These are phyloP conservation scores for Rhododendron henanense DNA, from an alignment of 148 eudicot genomes.

Conservation along the genomic window DNA sequence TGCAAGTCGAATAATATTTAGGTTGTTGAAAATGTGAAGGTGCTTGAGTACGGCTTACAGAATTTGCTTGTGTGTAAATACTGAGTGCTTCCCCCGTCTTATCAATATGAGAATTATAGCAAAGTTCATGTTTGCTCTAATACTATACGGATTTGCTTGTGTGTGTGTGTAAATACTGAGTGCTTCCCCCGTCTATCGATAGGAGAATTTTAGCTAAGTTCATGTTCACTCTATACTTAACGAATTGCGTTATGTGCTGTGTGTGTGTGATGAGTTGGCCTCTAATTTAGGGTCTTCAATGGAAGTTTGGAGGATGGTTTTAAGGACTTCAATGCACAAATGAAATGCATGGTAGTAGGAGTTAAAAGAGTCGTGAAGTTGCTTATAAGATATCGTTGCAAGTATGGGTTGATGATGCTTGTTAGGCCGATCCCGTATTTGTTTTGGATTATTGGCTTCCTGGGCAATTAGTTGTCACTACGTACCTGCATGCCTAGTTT, in stretches of 20 bases:
- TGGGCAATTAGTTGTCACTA: not conserved
- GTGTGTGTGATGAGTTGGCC: not conserved
- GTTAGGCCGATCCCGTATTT: not conserved
- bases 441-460: not conserved
- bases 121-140: not conserved
- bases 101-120: not conserved
- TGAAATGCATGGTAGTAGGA: not conserved
- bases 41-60: not conserved
- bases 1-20: not conserved
- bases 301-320: not conserved
- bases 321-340: not conserved
- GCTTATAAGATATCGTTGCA: not conserved
- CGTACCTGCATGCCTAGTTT: not conserved
- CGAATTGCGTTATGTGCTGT: not conserved
- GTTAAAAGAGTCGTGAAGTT: not conserved
- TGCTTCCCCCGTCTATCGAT: not conserved
- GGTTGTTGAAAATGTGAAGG: not conserved
- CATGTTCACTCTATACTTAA: not conserved
- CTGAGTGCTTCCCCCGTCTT: conserved; percentile 2
- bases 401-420: not conserved
- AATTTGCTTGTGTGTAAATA: not conserved
- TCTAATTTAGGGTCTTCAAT: not conserved
- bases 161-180: no score
- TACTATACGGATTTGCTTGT: not conserved
- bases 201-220: not conserved